phyloP scores from a whole-genome alignment of 2,329 filamentous ascomycete genomes.

The Rachicladosporium sp. region DNA sequence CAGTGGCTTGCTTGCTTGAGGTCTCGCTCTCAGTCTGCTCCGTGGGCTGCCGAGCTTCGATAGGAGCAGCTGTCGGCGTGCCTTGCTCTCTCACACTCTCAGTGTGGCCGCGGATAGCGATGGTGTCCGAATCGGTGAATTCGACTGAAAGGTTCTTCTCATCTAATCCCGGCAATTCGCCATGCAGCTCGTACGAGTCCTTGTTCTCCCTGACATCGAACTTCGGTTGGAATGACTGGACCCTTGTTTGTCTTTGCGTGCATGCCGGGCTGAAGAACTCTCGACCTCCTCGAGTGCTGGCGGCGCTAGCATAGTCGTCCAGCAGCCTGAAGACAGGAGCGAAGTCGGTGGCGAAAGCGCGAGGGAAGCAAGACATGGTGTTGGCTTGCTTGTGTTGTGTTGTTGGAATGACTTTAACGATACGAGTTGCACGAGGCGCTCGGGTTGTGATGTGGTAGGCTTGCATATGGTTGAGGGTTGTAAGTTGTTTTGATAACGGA shows the following conservation, averaged over 20 bases:
- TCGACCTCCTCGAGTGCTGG: constrained; percentile 12
- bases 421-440: no score
- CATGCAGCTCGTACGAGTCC: constrained; percentile 61
- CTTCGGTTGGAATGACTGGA: constrained; percentile 56
- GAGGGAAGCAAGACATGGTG: constrained; percentile 27
- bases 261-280: constrained; percentile 1
- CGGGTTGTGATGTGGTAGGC: no score
- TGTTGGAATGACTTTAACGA: no score
- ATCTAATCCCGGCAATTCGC: constrained; percentile 63
- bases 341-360: constrained; percentile 23
- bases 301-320: constrained; percentile 32
- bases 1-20: constrained; percentile 1
- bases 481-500: no score
- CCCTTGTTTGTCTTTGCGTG: not conserved
- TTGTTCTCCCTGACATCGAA: constrained; percentile 66
- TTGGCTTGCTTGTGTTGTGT: no score
- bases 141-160: constrained; percentile 66
- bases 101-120: constrained; percentile 56
- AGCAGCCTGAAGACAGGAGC: constrained; percentile 28
- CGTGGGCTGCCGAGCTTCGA: constrained; percentile 29
- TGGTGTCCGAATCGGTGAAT: constrained; percentile 63
- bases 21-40: not conserved
- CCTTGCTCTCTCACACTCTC: constrained; percentile 52
- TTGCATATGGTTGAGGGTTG: no score
- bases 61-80: constrained; percentile 36